These are phyloP conservation scores for Backusella macrospora DNA, from an alignment of 192 early-diverging fungal species.

Conservation along the genomic window DNA sequence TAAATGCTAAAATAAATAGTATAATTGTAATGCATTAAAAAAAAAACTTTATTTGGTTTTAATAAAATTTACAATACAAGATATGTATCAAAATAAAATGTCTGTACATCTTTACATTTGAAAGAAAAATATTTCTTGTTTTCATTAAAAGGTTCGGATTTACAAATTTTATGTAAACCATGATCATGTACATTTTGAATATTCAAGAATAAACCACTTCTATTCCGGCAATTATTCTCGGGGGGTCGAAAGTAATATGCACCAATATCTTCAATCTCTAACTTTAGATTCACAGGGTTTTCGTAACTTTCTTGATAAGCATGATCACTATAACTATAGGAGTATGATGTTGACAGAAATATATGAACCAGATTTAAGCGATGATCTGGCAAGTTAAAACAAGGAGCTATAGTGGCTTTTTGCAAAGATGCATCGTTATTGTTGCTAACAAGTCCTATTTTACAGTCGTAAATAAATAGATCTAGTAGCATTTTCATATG, in stretches of 20 bases:
- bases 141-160: neutral
- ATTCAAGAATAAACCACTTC: neutral
- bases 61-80: neutral
- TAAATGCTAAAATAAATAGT: too few species aligned
- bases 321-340: neutral
- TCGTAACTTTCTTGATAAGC: neutral
- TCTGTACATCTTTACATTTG: constrained; percentile 6
- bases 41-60: too few species aligned
- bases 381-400: neutral
- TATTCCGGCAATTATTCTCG: neutral
- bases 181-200: neutral
- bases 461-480: neutral
- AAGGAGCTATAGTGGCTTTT: neutral
- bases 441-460: neutral
- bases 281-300: neutral
- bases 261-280: neutral
- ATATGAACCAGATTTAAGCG: neutral
- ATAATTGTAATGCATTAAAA: too few species aligned
- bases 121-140: constrained; percentile 4
- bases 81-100: constrained; percentile 2
- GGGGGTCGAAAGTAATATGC: neutral
- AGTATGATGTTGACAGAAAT: neutral
- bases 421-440: too few species aligned
- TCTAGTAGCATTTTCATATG: neutral
- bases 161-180: neutral